Conservation (phyloP, 768 basidiomycete genomes). For the Melanogaster broomeanus region DNA sequence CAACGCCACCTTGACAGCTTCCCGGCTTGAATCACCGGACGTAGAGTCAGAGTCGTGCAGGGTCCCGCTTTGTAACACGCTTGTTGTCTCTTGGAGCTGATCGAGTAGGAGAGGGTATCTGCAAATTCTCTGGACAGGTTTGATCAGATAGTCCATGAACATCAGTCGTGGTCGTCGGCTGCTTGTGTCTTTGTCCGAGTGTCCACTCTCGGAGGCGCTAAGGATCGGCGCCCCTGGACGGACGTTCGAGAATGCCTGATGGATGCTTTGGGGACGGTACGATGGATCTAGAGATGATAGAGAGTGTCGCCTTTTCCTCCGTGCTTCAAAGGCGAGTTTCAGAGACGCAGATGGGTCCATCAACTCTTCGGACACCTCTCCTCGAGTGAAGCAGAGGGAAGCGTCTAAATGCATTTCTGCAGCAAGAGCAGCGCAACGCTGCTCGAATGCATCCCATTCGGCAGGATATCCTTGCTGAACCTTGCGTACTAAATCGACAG, state of each 20-base stretch:
- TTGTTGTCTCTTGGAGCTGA: slow-evolving; percentile 47
- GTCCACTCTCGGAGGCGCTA: slow-evolving; percentile 32
- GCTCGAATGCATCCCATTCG: slow-evolving; percentile 87
- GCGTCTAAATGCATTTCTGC: slow-evolving; percentile 35
- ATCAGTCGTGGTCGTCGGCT: slow-evolving; percentile 47
- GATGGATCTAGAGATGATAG: slow-evolving; percentile 53
- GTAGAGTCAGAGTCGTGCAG: background rate
- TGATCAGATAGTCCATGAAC: slow-evolving; percentile 90
- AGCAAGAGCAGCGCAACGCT: slow-evolving; percentile 64
- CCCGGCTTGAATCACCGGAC: slow-evolving; percentile 2
- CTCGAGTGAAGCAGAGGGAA: slow-evolving; percentile 8
- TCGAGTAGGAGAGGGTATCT: slow-evolving; percentile 90
- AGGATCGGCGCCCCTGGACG: slow-evolving; percentile 33
- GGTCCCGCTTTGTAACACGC: background rate
- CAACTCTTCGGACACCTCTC: slow-evolving; percentile 9
- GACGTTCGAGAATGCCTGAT: slow-evolving; percentile 32
- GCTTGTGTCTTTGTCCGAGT: slow-evolving; percentile 27
- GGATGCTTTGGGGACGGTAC: slow-evolving; percentile 37
- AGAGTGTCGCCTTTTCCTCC: slow-evolving; percentile 44
- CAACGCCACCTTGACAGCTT: slow-evolving; percentile 44
- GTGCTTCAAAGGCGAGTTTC: slow-evolving; percentile 29
- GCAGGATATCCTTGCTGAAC: slow-evolving; percentile 59
- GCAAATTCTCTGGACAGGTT: slow-evolving; percentile 96
- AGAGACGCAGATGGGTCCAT: slow-evolving; percentile 2
- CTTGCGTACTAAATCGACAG: slow-evolving; percentile 70